Base-by-base conservation (phyloP, 2,329 filamentous ascomycete species). In the Alternaria sp. region DNA sequence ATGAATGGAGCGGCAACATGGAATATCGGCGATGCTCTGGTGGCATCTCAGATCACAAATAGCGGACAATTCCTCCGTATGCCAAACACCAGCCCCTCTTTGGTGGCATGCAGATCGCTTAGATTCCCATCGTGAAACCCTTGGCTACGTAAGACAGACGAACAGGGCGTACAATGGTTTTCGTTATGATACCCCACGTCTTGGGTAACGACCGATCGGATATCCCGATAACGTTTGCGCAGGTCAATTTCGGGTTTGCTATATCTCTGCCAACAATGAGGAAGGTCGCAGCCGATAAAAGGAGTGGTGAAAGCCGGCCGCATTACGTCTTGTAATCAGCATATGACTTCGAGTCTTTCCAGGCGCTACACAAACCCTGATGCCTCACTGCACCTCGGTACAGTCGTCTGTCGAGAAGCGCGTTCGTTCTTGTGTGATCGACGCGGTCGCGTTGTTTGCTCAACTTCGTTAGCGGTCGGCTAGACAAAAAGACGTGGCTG, bases 371-470 rank as follows among this genome's bases (percentile, higher is more conserved):
- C 17, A 19, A 23, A 57, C 36, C 10, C 19, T 2, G n/a, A 10
- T 15, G 9, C 28, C 5, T 50, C 12, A 32, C 26, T 15, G 25
- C 25, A 17, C 15, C 10, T 46, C 13, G 21, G 23, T 19, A 54
- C 21, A 17, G 21, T 26, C 36, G 51, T 12, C n/a, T 13, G 30
- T 44, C 52, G 11, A 54, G n/a, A 11, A 15, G 30, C 52, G 52
- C 21, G 21, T 44, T 44, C 36, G 23, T 19, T 40, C 6, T 54
- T 17, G 32, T 17, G 15, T 26, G 30, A 21, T 21, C 9, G 36
- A n/a, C 15, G 13, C 28, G 15, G 15, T 23, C 49, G 57, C 26
- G 36, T 46, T 61, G 61, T 63, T 61, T 61, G 61, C 57, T 61
- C 30, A 40, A 36, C 30, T 36, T 40, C 17, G 49, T 17, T 36